phyloP scores from a whole-genome alignment of 1,284 basidiomycete genomes.

The Neotropicomus parvogracilis region DNA sequence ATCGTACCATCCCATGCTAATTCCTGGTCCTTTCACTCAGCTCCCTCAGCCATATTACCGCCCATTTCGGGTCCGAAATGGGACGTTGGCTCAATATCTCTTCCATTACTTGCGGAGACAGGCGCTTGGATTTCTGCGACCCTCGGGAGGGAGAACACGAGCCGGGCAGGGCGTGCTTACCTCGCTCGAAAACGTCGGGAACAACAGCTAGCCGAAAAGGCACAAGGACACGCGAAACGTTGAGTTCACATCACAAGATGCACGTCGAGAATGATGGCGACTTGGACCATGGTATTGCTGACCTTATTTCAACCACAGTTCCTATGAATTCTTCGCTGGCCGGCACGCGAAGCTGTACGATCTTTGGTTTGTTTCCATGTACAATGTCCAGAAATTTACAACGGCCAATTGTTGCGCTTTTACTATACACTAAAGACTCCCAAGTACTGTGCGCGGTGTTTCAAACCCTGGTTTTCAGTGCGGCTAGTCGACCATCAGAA shows the following conservation, averaged over 20 bases:
- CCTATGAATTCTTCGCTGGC: background rate
- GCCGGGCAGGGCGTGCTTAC: slow-evolving; percentile 79
- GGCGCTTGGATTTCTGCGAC: slow-evolving; percentile 78
- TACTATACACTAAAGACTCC: too few relatives aligned
- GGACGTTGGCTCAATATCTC: slow-evolving; percentile 59
- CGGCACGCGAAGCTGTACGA: background rate
- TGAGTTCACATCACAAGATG: slow-evolving; percentile 1
- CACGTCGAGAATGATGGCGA: too few relatives aligned
- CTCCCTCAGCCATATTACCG: background rate
- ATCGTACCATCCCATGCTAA: background rate
- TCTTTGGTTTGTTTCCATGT: background rate
- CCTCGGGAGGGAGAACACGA: slow-evolving; percentile 68
- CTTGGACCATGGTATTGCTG: too few relatives aligned
- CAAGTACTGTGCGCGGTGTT: too few relatives aligned
- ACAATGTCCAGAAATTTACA: background rate
- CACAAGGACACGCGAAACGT: slow-evolving; percentile 7
- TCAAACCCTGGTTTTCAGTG: too few relatives aligned
- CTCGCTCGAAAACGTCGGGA: slow-evolving; percentile 50
- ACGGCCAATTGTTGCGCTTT: too few relatives aligned
- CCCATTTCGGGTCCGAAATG: slow-evolving; percentile 41
- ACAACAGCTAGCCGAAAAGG: slow-evolving; percentile 27
- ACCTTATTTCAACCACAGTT: background rate
- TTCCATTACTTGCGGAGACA: slow-evolving; percentile 66
- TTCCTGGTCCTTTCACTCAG: background rate
- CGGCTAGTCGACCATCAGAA: too few relatives aligned